Evolutionary conservation across 2,329 filamentous ascomycete species (phyloP), one percentile per base, ranked within the genome.

Genomic region (Fusarium foetens): DNA sequence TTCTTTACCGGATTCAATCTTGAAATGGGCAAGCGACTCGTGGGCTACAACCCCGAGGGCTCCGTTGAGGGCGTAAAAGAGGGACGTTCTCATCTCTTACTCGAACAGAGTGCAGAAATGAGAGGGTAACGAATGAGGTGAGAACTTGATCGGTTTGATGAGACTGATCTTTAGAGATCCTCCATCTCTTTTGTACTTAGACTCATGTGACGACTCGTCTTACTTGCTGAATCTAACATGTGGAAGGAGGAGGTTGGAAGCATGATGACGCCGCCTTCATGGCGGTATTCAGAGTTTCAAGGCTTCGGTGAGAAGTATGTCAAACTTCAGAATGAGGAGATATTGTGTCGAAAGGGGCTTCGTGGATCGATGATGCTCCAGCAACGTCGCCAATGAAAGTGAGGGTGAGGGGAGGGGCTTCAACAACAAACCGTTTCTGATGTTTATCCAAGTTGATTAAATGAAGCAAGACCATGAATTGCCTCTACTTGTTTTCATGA

Each of bases 11-110:
- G 53, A 46, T 27, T 70, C 48, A 7, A 59, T 29, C 25, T 74
- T 75, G 61, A 76, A 73, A 71, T 74, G 64, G 27, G 72, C 70
- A 46, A 76, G 67, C 23, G 75, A 75, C 29, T 77, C 73, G 57
- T 74, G 68, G 65, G 75, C 75, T 19, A 68, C 49, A 39, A 51
- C 70, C 53, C 75, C 75, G 42, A 77, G 59, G 19, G 75, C 75
- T 16, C 75, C 75, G 43, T 76, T 70, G 41, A 77, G 68, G 66
- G 70, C 74, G 51, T 54, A 75, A 70, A 77, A 70, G 68, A 77
- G 64, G 58, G 75, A 64, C 42, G 64, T 69, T 70, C 57, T 76
- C 75, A 77, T 77, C 62, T 64, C 71, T 57, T 60, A 51, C 58
- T 39, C 64, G 58, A 53, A 46, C 42, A 48, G 65, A 69, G 46